These are phyloP conservation scores for Cladophialophora bantiana DNA, from an alignment of 2,329 filamentous ascomycete genomes.

Conservation along the genomic window DNA sequence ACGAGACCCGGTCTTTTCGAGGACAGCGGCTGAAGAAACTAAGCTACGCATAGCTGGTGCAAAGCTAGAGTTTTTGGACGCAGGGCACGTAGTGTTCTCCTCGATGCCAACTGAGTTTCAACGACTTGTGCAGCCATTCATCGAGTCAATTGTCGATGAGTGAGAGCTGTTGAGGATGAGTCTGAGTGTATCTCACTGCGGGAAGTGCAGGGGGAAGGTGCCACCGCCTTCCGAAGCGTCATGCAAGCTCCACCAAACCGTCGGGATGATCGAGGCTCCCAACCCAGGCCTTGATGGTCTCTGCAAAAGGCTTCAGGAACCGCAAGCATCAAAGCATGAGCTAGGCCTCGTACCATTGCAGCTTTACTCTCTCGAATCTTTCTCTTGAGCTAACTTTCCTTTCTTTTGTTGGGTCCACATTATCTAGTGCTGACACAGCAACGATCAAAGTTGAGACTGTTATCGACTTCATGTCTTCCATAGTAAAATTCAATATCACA, in stretches of 20 bases:
- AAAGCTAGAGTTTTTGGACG: conserved; percentile 5
- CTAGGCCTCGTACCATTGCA: conserved; percentile 1
- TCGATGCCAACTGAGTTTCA: conserved; percentile 16
- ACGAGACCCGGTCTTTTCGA: conserved; percentile 13
- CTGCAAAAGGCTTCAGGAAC: conserved; percentile 20
- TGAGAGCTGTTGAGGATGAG: not conserved
- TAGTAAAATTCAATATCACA: conserved; percentile 11
- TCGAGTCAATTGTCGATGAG: not conserved
- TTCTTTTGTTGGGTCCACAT: conserved; percentile 19
- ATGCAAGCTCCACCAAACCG: conserved; percentile 7
- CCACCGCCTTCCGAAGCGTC: not conserved
- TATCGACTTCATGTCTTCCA: conserved; percentile 11
- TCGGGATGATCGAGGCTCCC: not conserved
- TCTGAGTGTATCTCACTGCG: not conserved
- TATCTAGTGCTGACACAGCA: conserved; percentile 5
- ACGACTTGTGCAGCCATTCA: not conserved
- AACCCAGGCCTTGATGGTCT: conserved; percentile 12
- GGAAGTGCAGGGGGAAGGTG: not conserved
- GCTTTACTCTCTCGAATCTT: conserved; percentile 11
- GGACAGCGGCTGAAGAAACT: not conserved
- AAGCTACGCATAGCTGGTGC: not conserved
- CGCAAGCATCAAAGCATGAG: conserved; percentile 18
- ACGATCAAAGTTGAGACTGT: conserved; percentile 17
- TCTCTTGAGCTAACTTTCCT: conserved; percentile 7
- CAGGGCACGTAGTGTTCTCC: conserved; percentile 18